Percentiles rank a stretch among this genome's conserved stretches.
phyloP scores from a whole-genome alignment of 768 basidiomycete genomes.

The Lactarius quietus region DNA sequence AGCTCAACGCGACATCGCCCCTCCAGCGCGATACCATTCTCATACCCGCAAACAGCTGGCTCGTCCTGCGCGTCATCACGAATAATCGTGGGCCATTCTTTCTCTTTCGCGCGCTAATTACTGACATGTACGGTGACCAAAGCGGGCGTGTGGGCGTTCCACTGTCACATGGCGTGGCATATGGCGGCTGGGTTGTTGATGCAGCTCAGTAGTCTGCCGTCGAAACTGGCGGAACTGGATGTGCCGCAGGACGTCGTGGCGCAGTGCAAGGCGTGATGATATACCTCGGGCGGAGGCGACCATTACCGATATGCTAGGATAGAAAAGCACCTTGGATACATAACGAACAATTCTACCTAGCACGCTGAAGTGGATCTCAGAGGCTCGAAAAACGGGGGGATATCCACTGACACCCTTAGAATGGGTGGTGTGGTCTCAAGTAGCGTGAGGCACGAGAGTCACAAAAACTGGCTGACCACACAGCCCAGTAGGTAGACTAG shows the following conservation, averaged over 20 bases:
- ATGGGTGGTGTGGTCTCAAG: too few relatives aligned
- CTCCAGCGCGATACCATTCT: constrained; percentile 22
- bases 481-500: too few relatives aligned
- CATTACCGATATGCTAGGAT: too few relatives aligned
- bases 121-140: not conserved
- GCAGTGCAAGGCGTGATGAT: constrained; percentile 5
- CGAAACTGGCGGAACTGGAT: constrained; percentile 5
- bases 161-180: constrained; percentile 23
- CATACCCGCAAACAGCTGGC: constrained; percentile 19
- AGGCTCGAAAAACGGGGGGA: too few relatives aligned
- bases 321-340: too few relatives aligned
- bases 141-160: constrained; percentile 25
- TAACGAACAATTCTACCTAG: too few relatives aligned
- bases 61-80: constrained; percentile 19
- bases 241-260: constrained; percentile 16
- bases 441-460: too few relatives aligned
- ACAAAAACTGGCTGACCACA: too few relatives aligned
- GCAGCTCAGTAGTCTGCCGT: constrained; percentile 15
- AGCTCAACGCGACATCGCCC: constrained; percentile 16
- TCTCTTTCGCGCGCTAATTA: not conserved
- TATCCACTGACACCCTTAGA: too few relatives aligned
- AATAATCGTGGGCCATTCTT: constrained; percentile 20
- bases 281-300: not conserved
- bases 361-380: too few relatives aligned
- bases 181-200: constrained; percentile 22